Percentiles rank a stretch among this genome's conserved stretches.
Evolutionary conservation across 1,284 basidiomycete genomes (phyloP).

Genomic region (Malassezia obtusa): DNA sequence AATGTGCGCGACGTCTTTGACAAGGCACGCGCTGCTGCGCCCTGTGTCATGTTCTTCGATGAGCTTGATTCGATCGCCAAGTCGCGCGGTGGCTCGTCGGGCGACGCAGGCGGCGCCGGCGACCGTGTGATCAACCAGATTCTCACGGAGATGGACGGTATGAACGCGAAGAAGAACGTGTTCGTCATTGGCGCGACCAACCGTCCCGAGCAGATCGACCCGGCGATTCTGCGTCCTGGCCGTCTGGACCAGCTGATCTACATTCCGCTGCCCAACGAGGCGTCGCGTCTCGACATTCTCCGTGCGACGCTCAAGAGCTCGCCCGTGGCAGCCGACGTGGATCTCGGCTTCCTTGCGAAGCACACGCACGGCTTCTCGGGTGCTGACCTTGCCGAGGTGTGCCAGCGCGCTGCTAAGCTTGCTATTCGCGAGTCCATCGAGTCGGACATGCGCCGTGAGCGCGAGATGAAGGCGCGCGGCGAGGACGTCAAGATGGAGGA

Average conservation of each 20-base stretch:
- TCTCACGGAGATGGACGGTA: conserved; percentile 96
- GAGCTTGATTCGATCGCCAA: conserved; percentile 98
- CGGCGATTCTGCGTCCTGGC: conserved; percentile 91
- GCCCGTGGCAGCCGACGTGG: conserved; percentile 74
- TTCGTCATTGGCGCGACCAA: conserved; percentile 99
- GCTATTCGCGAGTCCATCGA: conserved; percentile 93
- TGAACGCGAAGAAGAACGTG: conserved; percentile 97
- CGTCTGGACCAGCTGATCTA: conserved; percentile 67
- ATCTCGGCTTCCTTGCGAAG: conserved; percentile 79
- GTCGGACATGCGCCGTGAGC: conserved; percentile 68
- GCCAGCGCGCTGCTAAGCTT: conserved; percentile 91
- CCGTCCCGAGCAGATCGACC: conserved; percentile 96
- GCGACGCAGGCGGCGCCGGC: conserved; percentile 86
- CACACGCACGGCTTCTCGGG: conserved; percentile 96
- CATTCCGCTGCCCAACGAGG: conserved; percentile 70
- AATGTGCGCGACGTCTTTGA: conserved; percentile 99
- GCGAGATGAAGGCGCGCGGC: conserved; percentile 53
- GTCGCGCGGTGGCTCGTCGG: conserved; percentile 69
- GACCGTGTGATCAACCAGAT: conserved; percentile 97
- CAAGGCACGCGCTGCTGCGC: conserved; percentile 95
- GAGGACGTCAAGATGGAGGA: conserved; percentile 20
- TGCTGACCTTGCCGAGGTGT: conserved; percentile 97
- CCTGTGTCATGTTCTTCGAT: conserved; percentile 99
- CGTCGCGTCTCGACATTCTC: conserved; percentile 81
- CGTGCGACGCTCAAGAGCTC: conserved; percentile 84